Base-by-base conservation (phyloP, 2,329 filamentous ascomycete genomes). In the Acephala macrosclerotiorum region DNA sequence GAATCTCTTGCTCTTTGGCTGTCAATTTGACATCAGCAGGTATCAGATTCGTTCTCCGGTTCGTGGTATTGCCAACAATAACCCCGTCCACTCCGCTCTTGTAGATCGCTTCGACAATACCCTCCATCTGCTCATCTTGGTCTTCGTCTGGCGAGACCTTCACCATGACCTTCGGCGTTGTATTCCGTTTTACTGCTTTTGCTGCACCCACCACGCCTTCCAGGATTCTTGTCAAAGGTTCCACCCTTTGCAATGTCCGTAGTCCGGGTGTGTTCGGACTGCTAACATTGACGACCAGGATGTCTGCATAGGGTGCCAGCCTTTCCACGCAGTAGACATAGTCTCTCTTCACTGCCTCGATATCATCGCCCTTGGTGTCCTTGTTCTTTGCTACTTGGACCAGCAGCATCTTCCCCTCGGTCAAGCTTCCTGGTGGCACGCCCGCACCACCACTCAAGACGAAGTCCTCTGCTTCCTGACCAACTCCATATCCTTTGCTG, bases 321-420 rank as follows among this genome's bases (percentile, higher is more conserved):
- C 89, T 85, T 62, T 91, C 84, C 3, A 97, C 94, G 74, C 95
- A 97, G 78, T 91, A 92, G n/a, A 96, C 91, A 76, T 98, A 97
- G 76, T 90, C 88, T 73, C 91, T 87, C 59, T 85, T 88, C 18
- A 98, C 91, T 36, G 94, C 94, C 49, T 91, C 87, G 66, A 97
- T 90, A 75, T 98, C 93, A 57, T 85, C 84, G 76, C 96, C 94
- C 22, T 93, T 89, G 0, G 96, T 99, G 56, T 87, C 84, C 83
- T 97, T 98, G 82, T 98, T 98, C 88, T 99, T 99, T 60, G 95
- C 94, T 49, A 98, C 88, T 80, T 99, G 96, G 20, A 99, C 94
- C 18, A 93, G 91, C 65, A 99, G 84, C 67, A 99, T 84, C 65
- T 91, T 88, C 16, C 94, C 95, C 0, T 88, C 82, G 16, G 83